These are phyloP conservation scores for Anethum foeniculum DNA, from an alignment of 140 eudicot genomes.

Conservation along the genomic window DNA sequence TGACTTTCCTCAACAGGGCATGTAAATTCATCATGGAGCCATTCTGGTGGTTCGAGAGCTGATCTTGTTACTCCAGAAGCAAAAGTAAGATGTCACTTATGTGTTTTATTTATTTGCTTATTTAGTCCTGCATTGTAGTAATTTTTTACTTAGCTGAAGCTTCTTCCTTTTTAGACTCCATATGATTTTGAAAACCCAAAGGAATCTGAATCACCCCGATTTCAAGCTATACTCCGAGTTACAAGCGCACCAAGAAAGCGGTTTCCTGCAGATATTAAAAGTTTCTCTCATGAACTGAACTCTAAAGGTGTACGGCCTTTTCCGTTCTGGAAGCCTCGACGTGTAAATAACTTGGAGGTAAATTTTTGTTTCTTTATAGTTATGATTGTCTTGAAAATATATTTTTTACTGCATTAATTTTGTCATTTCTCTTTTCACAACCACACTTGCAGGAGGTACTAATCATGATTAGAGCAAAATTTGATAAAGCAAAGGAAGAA, in stretches of 20 bases:
- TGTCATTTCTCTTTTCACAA: constrained; percentile 5
- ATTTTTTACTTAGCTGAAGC: not conserved
- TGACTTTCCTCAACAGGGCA: constrained; percentile 31
- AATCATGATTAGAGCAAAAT: constrained; percentile 66
- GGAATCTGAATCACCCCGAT: constrained; percentile 99
- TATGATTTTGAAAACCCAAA: constrained; percentile 90
- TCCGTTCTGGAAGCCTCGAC: constrained; percentile 94
- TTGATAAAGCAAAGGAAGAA: constrained; percentile 98
- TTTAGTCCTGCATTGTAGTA: not conserved
- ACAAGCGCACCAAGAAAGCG: constrained; percentile 97
- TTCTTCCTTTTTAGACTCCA: constrained; percentile 43
- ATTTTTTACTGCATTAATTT: constrained; percentile 7
- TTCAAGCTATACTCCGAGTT: constrained; percentile 94
- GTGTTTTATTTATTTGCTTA: constrained; percentile 1
- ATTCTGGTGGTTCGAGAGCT: constrained; percentile 59
- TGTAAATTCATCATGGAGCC: constrained; percentile 47
- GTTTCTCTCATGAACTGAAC: constrained; percentile 91
- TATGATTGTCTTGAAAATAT: not conserved
- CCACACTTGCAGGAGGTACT: constrained; percentile 65
- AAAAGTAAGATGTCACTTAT: constrained; percentile 34
- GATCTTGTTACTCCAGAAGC: constrained; percentile 75
- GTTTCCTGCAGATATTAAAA: constrained; percentile 78
- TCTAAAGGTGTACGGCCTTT: constrained; percentile 96
- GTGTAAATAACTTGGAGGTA: constrained; percentile 83
- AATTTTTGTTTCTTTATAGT: not conserved